Conservation (phyloP, 2,329 filamentous ascomycete species). For the Rutstroemia sp. region DNA sequence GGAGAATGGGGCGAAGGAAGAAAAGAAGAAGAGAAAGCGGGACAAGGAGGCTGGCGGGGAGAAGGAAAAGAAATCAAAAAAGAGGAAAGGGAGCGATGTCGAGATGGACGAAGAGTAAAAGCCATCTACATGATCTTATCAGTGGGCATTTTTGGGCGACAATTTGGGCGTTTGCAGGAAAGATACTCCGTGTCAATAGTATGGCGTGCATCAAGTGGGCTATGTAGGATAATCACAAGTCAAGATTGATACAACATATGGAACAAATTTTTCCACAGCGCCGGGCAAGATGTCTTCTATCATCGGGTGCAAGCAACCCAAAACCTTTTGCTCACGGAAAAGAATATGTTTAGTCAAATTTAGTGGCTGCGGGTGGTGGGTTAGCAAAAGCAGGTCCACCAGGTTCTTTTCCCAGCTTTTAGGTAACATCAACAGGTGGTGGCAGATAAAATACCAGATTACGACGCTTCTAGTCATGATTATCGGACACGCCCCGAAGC, state of each 20-base stretch:
- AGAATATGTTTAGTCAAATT: neutral
- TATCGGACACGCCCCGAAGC: neutral
- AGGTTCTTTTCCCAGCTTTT: no score
- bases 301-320: no score
- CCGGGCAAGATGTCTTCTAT: no score
- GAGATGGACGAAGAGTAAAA: conserved; percentile 8
- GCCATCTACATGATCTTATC: neutral
- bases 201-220: neutral
- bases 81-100: conserved; percentile 11
- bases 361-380: neutral
- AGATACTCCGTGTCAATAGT: neutral
- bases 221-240: neutral
- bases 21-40: conserved; percentile 43
- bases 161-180: conserved; percentile 7
- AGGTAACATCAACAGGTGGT: no score
- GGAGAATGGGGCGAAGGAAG: conserved; percentile 52
- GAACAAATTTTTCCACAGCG: no score
- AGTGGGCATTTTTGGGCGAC: neutral
- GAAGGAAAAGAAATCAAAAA: conserved; percentile 18
- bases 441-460: neutral
- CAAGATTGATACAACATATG: neutral
- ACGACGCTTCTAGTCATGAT: neutral
- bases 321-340: no score
- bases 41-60: conserved; percentile 28
- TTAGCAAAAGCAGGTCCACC: no score